Percentiles rank a stretch among this genome's conserved stretches.
Evolutionary conservation across 2,329 filamentous ascomycete species (phyloP).

Genomic region (Ceratocystis albifundus): DNA sequence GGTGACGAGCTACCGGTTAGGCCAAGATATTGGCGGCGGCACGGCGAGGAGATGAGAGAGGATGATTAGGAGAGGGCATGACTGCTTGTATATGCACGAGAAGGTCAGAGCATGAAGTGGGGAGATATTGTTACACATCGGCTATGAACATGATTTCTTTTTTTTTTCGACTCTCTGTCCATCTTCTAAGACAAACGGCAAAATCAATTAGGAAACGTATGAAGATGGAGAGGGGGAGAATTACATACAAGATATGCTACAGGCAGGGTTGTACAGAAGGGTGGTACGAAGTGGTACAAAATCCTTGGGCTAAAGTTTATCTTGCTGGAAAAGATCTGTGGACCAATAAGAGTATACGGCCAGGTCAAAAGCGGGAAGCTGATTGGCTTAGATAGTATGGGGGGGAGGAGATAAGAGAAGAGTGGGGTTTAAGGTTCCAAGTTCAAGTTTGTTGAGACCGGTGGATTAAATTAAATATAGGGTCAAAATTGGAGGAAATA

Average conservation of each 20-base stretch:
- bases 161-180: background rate
- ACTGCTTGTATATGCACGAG: too few species aligned
- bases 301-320: background rate
- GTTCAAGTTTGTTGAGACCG: background rate
- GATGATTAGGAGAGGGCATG: too few species aligned
- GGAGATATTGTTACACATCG: background rate
- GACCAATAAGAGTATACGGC: background rate
- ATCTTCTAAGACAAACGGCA: background rate
- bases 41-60: slow-evolving; percentile 41
- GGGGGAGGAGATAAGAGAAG: background rate
- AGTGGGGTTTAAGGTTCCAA: background rate
- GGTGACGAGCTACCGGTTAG: slow-evolving; percentile 80
- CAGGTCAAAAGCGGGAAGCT: background rate
- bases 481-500: background rate
- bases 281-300: background rate
- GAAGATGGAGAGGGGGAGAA: background rate
- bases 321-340: background rate
- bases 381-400: background rate
- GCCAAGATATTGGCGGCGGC: slow-evolving; percentile 65
- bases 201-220: background rate
- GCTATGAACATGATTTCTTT: background rate
- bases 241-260: too few species aligned
- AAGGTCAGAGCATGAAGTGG: background rate
- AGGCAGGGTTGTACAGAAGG: background rate
- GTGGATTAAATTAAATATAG: background rate